Percentiles rank a stretch among this genome's conserved stretches.
These are phyloP conservation scores for Dryas drummondii DNA, from an alignment of 306 rosid species.

Conservation along the genomic window DNA sequence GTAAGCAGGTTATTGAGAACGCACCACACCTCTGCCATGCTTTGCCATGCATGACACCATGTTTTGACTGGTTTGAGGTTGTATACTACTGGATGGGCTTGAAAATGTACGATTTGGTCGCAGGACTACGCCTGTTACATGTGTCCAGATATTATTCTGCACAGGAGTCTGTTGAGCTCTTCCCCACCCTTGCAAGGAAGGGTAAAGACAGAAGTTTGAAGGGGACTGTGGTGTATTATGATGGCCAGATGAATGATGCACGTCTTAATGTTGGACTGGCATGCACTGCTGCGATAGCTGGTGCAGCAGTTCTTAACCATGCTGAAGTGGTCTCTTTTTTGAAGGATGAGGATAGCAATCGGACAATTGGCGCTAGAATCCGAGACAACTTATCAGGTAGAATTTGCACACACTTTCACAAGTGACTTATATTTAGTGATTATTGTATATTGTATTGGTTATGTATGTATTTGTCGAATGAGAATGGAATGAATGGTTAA, in stretches of 20 bases:
- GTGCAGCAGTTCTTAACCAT: conserved; percentile 97
- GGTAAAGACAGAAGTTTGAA: conserved; percentile 63
- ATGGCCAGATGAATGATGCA: conserved; percentile 99
- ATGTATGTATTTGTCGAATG: not conserved
- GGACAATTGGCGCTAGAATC: conserved; percentile 81
- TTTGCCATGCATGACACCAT: conserved; percentile 98
- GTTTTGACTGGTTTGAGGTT: conserved; percentile 91
- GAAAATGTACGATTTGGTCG: conserved; percentile 96
- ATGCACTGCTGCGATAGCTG: conserved; percentile 92
- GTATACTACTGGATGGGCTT: conserved; percentile 90
- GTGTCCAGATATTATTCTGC: conserved; percentile 92
- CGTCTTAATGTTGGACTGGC: conserved; percentile 93
- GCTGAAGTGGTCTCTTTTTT: conserved; percentile 81
- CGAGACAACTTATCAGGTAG: conserved; percentile 85
- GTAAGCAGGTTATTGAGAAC: conserved; percentile 86
- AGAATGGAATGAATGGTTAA: conserved; percentile 5
- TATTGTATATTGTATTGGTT: too few relatives aligned
- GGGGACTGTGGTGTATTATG: conserved; percentile 97
- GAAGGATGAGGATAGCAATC: conserved; percentile 68
- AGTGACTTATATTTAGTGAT: not conserved
- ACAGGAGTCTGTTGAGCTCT: conserved; percentile 79
- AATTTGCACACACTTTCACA: conserved; percentile 1
- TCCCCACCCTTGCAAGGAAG: conserved; percentile 83
- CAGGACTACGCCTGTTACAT: conserved; percentile 78
- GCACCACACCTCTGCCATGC: conserved; percentile 98